Base-by-base conservation (phyloP, 306 rosid genomes). In the Glycyrrhiza uralensis region DNA sequence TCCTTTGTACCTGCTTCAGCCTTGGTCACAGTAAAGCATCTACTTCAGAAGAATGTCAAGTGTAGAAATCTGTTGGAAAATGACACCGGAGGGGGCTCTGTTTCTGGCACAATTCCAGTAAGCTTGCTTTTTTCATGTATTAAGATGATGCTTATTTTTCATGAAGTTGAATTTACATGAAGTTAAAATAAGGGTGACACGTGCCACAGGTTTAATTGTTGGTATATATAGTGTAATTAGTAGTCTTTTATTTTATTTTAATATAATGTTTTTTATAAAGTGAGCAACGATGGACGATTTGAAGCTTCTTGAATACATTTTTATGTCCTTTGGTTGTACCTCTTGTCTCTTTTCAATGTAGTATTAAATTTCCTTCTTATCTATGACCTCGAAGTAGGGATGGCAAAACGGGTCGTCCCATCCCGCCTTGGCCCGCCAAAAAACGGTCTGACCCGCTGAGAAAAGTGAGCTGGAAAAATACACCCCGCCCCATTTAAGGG, bases 41-140 rank as follows among this genome's bases (percentile, higher is more conserved):
- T 95, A 70, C 93, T 95, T 85, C 97, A 70, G 88, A 95, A 89
- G 81, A 91, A 89, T 82, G 69, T 88, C 11, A 95, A 91, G 79
- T 89, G 97, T 87, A 90, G 96, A 79, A 95, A 91, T 87, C 79
- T 95, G 47, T 84, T 95, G 84, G 97, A 95, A 88, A 95, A 89
- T 83, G 99, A 91, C 77, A 86, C 74, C 66, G 96, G 99, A 52
- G 99, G 96, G 72, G 97, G 97, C 77, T 95, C 97, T 3, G 92
- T 89, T 70, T 90, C 89, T 1, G 93, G 97, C 74, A 84, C 82
- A 20, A 70, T 89, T 35, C 82, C 93, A 50, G 99, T 91, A 88
- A 82, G 85, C 57, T 76, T 47, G 24, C 76, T 54, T 39, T 41
- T 66, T 46, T 70, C 62, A 38, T 55, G 33, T 39, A 7, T 61